These are phyloP conservation scores for Lyophyllum semitale DNA, from an alignment of 768 basidiomycete species.

Conservation along the genomic window DNA sequence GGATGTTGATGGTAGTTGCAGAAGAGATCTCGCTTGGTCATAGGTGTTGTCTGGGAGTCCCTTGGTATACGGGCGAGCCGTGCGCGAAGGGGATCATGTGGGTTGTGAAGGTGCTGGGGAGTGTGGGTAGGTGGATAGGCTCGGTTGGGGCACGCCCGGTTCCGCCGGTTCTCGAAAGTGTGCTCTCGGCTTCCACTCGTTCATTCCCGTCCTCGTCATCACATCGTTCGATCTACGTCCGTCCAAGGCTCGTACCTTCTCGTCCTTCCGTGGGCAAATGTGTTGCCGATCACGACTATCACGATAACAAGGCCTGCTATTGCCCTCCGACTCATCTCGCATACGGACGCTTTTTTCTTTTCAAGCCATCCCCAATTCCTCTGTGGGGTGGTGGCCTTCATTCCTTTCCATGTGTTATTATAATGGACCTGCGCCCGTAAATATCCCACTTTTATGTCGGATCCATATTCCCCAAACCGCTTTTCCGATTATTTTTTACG, in stretches of 20 bases:
- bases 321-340: constrained; percentile 35
- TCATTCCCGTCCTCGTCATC: constrained; percentile 15
- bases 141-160: constrained; percentile 46
- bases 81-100: constrained; percentile 15
- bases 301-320: constrained; percentile 27
- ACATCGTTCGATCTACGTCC: constrained; percentile 1
- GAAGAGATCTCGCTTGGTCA: constrained; percentile 34
- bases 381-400: constrained; percentile 20
- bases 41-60: constrained; percentile 28
- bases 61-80: constrained; percentile 36
- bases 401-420: constrained; percentile 23
- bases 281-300: constrained; percentile 23
- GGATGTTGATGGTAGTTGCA: constrained; percentile 51
- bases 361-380: constrained; percentile 37
- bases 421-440: constrained; percentile 33
- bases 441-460: constrained; percentile 17
- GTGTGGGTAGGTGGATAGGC: constrained; percentile 29
- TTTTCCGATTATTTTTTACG: constrained; percentile 19
- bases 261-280: constrained; percentile 16
- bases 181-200: constrained; percentile 31
- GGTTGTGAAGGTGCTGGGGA: constrained; percentile 20
- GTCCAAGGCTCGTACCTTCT: not conserved
- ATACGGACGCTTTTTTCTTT: constrained; percentile 81
- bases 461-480: constrained; percentile 10
- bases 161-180: constrained; percentile 27